Evolutionary conservation across 495 filamentous ascomycete species (phyloP).

Genomic region (Neurospora sublineolata): DNA sequence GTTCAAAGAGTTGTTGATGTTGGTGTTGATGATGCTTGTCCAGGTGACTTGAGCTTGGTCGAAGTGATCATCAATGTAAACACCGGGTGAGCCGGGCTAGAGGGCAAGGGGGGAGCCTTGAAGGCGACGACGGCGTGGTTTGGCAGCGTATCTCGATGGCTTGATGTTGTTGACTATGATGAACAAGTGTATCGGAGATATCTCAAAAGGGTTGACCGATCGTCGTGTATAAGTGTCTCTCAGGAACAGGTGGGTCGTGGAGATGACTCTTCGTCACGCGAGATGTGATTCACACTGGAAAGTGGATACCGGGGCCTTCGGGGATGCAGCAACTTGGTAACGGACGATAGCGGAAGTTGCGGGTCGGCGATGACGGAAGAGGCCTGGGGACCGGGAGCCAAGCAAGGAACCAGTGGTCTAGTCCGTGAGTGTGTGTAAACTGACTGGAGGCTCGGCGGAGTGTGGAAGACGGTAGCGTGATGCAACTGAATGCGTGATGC

Average conservation of each 20-base stretch:
- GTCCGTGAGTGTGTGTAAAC: not conserved
- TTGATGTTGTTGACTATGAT: not conserved
- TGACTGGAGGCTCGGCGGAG: not conserved
- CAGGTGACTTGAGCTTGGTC: not conserved
- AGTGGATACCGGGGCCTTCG: slow-evolving; percentile 10
- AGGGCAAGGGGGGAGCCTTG: not conserved
- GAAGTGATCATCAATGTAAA: not conserved
- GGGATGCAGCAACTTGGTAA: slow-evolving; percentile 9
- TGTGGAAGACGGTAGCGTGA: slow-evolving; percentile 1
- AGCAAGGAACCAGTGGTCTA: slow-evolving; percentile 1
- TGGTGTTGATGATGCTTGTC: not conserved
- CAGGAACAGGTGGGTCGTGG: slow-evolving; percentile 34
- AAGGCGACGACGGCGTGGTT: not conserved
- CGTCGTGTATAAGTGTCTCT: slow-evolving; percentile 18
- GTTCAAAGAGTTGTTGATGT: slow-evolving; percentile 9
- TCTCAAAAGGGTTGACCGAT: slow-evolving; percentile 13
- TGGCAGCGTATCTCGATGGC: not conserved
- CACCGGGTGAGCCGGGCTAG: not conserved
- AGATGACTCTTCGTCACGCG: slow-evolving; percentile 32
- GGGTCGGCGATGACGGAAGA: slow-evolving; percentile 6
- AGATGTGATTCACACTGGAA: slow-evolving; percentile 20
- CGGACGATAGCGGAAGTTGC: slow-evolving; percentile 13
- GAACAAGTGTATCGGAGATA: not conserved
- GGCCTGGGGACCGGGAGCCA: slow-evolving; percentile 14
- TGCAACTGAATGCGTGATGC: not conserved